Evolutionary conservation across 495 filamentous ascomycete genomes (phyloP), one percentile per base, ranked within the genome.

Genomic region (Trichocladium uniseriatum): DNA sequence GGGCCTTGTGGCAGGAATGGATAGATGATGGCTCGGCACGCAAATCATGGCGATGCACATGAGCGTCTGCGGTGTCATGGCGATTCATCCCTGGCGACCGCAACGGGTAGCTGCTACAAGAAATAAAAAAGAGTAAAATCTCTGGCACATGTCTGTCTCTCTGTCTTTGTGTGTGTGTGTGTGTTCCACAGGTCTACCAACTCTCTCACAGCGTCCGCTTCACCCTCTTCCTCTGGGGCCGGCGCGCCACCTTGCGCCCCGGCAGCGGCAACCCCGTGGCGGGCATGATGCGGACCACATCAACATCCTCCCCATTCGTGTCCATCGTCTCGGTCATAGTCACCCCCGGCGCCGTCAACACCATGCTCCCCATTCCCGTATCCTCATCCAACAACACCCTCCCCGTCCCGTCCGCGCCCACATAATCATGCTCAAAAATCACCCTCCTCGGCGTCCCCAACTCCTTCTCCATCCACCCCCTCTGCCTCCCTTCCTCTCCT

Each of bases 101-200:
- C 31, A 32, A 32, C 5, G 2, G 31, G 31, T 10, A 14, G 4
- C 13, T 38, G 49, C 50, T 62, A 32, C 45, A 51, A 57, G 19
- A 20, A 48, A 54, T 52, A 51, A 56, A 62, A 62, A 59, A 47
- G 42, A 62, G 48, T 41, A 53, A 55, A 59, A 50, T 56, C 50
- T 58, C 58, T 58, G 58, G 43, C 45, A n/a, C n/a, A 53, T 43
- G 5, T 20, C 21, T n/a, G 24, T 45, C 2, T 39, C n/a, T n/a
- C n/a, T n/a, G n/a, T n/a, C n/a, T n/a, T n/a, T n/a, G n/a, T n/a
- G n/a, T n/a, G n/a, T n/a, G n/a, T n/a, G n/a, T n/a, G n/a, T n/a
- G n/a, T n/a, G n/a, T n/a, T n/a, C n/a, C n/a, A n/a, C n/a, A n/a
- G n/a, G n/a, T n/a, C n/a, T n/a, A n/a, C n/a, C n/a, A n/a, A n/a